Percentiles rank a stretch among this genome's conserved stretches.
Evolutionary conservation across 208 protist species (phyloP).

Genomic region (Vickermania spadyakhi): DNA sequence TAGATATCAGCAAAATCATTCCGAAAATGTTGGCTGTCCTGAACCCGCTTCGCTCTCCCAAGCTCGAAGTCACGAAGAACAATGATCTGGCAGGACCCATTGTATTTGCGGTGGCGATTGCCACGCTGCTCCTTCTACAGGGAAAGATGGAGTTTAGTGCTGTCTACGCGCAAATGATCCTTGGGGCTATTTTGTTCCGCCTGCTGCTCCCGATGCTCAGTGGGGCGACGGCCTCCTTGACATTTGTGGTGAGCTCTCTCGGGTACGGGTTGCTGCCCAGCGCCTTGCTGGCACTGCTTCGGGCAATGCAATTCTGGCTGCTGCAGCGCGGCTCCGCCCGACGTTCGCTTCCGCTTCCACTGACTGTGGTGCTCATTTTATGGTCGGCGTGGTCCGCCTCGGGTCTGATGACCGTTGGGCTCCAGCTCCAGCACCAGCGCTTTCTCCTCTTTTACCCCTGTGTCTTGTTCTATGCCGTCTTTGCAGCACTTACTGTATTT

Average conservation of each 20-base stretch:
- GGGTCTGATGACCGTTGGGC: slow-evolving; percentile 40
- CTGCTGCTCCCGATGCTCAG: slow-evolving; percentile 69
- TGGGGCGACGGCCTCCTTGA: slow-evolving; percentile 19
- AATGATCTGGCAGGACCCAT: slow-evolving; percentile 70
- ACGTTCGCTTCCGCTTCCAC: slow-evolving; percentile 18
- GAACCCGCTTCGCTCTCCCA: slow-evolving; percentile 47
- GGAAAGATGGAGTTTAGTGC: slow-evolving; percentile 78
- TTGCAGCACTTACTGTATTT: slow-evolving; percentile 69
- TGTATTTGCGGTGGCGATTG: slow-evolving; percentile 61
- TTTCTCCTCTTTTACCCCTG: slow-evolving; percentile 77
- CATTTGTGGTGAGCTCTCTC: slow-evolving; percentile 64
- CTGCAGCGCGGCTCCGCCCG: slow-evolving; percentile 8
- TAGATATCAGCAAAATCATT: slow-evolving; percentile 49
- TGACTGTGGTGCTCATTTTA: slow-evolving; percentile 35
- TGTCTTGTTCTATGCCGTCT: slow-evolving; percentile 75
- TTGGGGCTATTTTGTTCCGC: slow-evolving; percentile 62
- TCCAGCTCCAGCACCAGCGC: slow-evolving; percentile 47
- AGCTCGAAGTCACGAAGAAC: slow-evolving; percentile 23
- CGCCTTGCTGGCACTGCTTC: slow-evolving; percentile 43
- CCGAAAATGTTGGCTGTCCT: slow-evolving; percentile 46
- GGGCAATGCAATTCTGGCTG: slow-evolving; percentile 32
- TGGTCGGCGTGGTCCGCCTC: slow-evolving; percentile 83
- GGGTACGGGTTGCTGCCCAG: slow-evolving; percentile 78
- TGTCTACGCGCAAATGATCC: slow-evolving; percentile 67
- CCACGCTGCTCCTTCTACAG: slow-evolving; percentile 53